Evolutionary conservation across 2,329 filamentous ascomycete species (phyloP).

Genomic region (Talaromyces albobiverticillius): DNA sequence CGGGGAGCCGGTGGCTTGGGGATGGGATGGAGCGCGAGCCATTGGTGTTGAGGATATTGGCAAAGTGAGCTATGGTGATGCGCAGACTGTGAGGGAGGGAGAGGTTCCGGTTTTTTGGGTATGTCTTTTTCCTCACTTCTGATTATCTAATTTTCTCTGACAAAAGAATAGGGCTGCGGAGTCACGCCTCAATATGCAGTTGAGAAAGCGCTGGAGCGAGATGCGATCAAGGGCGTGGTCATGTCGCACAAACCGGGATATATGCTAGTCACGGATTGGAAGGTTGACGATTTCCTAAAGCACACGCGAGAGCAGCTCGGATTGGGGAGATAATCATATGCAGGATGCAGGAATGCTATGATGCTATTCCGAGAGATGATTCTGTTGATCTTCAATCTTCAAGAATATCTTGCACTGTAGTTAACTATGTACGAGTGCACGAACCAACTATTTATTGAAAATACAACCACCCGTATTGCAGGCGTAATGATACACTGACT

Average conservation of each 20-base stretch:
- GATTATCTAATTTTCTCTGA: constrained; percentile 41
- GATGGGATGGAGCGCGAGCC: constrained; percentile 54
- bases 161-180: constrained; percentile 61
- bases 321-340: background rate
- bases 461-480: background rate
- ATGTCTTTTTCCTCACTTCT: background rate
- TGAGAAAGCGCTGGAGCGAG: constrained; percentile 57
- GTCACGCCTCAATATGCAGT: constrained; percentile 66
- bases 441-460: no score
- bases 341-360: no score
- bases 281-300: constrained; percentile 37
- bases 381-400: no score
- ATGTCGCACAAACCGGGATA: constrained; percentile 63
- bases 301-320: background rate
- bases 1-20: constrained; percentile 64
- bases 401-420: no score
- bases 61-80: constrained; percentile 57
- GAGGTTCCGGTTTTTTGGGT: constrained; percentile 33
- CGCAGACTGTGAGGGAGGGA: constrained; percentile 22
- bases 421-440: no score
- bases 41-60: constrained; percentile 57
- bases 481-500: no score
- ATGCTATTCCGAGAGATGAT: no score
- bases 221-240: constrained; percentile 52
- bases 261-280: constrained; percentile 59